Percentiles rank a stretch among this genome's conserved stretches.
Conservation (phyloP, 176 grass and related monocot genomes). For the Thalia dealbata region DNA sequence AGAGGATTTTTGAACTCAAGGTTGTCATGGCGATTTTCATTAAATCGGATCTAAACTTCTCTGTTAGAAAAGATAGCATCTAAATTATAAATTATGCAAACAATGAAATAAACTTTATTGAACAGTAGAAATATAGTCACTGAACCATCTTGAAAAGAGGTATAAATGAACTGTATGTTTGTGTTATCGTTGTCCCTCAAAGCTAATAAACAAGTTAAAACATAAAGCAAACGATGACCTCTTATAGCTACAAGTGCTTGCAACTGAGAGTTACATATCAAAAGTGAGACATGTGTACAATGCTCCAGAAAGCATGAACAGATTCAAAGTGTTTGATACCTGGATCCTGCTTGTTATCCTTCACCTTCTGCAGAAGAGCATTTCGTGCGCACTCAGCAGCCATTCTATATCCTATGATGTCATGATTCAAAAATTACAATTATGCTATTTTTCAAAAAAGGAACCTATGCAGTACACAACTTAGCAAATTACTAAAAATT, state of each 20-base stretch:
- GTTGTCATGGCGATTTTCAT: conserved; percentile 99
- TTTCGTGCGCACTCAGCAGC: conserved; percentile 69
- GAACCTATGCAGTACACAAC: background rate
- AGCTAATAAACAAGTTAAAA: background rate
- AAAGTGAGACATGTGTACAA: background rate
- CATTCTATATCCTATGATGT: conserved; percentile 72
- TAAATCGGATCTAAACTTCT: conserved; percentile 79
- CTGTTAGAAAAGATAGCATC: conserved; percentile 27
- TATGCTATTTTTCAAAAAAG: too few species aligned
- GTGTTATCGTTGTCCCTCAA: background rate
- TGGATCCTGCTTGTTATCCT: conserved; percentile 88
- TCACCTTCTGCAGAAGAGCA: conserved; percentile 59
- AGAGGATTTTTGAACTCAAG: conserved; percentile 95
- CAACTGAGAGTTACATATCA: background rate
- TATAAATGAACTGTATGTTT: background rate
- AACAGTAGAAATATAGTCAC: conserved; percentile 5
- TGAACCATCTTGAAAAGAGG: background rate
- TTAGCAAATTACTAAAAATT: background rate
- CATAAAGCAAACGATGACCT: background rate
- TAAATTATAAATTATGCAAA: background rate
- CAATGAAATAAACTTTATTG: background rate
- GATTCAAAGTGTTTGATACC: conserved; percentile 27
- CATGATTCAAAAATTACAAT: background rate
- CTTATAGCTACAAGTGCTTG: background rate
- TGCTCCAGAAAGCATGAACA: background rate